These are phyloP conservation scores for Escovopsis sp. DNA, from an alignment of 2,329 filamentous ascomycete species.

Conservation along the genomic window DNA sequence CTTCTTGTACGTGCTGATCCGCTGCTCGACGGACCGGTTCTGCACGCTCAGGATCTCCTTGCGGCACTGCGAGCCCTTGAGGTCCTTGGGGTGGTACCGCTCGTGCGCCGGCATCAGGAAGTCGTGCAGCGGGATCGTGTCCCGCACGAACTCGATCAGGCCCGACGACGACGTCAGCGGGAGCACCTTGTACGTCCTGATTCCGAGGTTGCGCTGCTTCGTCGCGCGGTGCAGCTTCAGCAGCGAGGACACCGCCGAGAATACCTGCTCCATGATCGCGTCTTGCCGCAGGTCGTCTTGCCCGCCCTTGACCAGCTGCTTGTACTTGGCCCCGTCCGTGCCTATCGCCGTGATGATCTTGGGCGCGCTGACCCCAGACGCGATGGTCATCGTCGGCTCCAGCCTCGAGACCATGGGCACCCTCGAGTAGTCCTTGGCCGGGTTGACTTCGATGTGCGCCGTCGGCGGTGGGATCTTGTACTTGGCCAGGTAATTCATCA, in stretches of 20 bases:
- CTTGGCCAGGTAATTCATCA: constrained; percentile 48
- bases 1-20: constrained; percentile 61
- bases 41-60: constrained; percentile 67
- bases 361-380: constrained; percentile 78
- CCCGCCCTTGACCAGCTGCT: constrained; percentile 87
- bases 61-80: constrained; percentile 61
- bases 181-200: constrained; percentile 93
- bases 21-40: constrained; percentile 50
- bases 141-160: constrained; percentile 91
- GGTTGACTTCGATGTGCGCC: constrained; percentile 63
- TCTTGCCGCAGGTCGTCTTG: constrained; percentile 95
- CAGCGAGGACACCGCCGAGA: constrained; percentile 84
- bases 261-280: constrained; percentile 98
- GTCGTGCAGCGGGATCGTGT: constrained; percentile 84
- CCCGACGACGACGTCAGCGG: constrained; percentile 75
- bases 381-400: constrained; percentile 65
- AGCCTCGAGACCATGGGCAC: constrained; percentile 64
- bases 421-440: constrained; percentile 58
- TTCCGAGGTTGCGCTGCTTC: constrained; percentile 73
- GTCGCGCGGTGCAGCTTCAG: constrained; percentile 76
- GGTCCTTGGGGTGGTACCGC: constrained; percentile 70
- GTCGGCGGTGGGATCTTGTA: constrained; percentile 77
- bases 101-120: constrained; percentile 86
- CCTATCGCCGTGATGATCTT: constrained; percentile 80
- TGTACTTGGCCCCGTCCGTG: constrained; percentile 66